A percentile compares a stretch with the other conserved stretches of the same genome.
Conservation (phyloP, 495 filamentous ascomycete genomes). For the Cercophora samala region DNA sequence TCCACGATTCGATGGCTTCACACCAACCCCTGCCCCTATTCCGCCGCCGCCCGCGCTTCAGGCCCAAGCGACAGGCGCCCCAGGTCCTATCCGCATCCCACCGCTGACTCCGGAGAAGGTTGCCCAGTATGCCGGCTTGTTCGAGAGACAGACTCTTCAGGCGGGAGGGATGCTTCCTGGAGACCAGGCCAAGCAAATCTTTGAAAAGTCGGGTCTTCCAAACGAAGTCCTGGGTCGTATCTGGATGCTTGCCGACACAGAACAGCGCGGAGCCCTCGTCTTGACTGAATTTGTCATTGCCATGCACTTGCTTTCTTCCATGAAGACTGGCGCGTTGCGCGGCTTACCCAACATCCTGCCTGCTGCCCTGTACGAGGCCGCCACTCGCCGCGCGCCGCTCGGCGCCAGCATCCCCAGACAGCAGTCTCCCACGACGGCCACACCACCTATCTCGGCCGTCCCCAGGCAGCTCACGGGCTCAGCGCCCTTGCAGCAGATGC, state of each 20-base stretch:
- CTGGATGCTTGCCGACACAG: conserved; percentile 90
- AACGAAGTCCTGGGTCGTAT: conserved; percentile 89
- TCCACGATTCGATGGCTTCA: conserved; percentile 82
- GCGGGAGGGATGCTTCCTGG: conserved; percentile 77
- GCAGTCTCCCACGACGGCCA: conserved; percentile 37
- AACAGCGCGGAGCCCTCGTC: conserved; percentile 85
- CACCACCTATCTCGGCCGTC: conserved; percentile 40
- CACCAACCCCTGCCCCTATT: conserved; percentile 40
- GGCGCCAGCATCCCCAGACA: conserved; percentile 41
- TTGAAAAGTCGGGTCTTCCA: conserved; percentile 84
- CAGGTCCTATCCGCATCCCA: conserved; percentile 78
- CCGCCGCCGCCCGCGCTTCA: conserved; percentile 52
- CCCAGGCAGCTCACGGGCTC: conserved; percentile 48
- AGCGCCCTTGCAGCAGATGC: conserved; percentile 37
- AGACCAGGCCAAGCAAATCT: conserved; percentile 87
- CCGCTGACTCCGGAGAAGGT: conserved; percentile 86
- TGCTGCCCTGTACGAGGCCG: conserved; percentile 85
- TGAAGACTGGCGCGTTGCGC: conserved; percentile 75
- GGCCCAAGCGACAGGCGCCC: conserved; percentile 61
- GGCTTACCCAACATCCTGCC: conserved; percentile 79
- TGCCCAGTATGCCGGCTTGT: conserved; percentile 76
- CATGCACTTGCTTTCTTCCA: conserved; percentile 93
- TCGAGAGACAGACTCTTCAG: conserved; percentile 78
- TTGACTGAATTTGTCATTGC: conserved; percentile 94
- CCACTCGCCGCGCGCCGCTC: conserved; percentile 61